Evolutionary conservation across 2,329 filamentous ascomycete species (phyloP), one percentile per base, ranked within the genome.

Genomic region (Myriosclerotinia scirpicola): DNA sequence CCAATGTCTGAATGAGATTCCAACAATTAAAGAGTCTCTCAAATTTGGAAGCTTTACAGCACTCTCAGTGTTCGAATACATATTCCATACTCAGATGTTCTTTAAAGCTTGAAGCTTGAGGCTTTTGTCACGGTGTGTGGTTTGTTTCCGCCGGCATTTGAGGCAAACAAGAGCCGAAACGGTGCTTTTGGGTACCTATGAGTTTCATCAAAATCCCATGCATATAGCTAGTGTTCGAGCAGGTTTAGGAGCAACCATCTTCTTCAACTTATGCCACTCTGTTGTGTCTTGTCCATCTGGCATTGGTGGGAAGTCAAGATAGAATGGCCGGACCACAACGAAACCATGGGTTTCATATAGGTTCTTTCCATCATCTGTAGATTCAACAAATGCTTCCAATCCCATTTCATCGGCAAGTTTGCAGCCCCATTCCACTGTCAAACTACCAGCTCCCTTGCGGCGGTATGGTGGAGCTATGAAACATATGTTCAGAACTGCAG

Each of bases 381-480:
- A 59, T 34, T 59, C 56, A 17, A 59, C 56, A 34, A 59, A 59
- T 26, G 42, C 42, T 34, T 59, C 56, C 11, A 59, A 20, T 48
- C 38, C 56, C 56, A 59, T 59, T 59, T 59, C 40, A 17, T 59
- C 56, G 20, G 56, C 56, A 15, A 46, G 20, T 20, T 59, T 44
- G n/a, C 42, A 46, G 11, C 56, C 56, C 56, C 56, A 59, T 15
- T 59, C 56, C 15, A 59, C 12, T 20, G 22, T 59, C 22, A 59
- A 48, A 30, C 40, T 59, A 48, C 56, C 56, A n/a, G n/a, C n/a
- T n/a, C n/a, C n/a, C n/a, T n/a, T n/a, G n/a, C n/a, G 40, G 8
- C 56, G 56, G 34, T 48, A 20, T 20, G 26, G 17, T 8, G 40
- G 56, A 34, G 9, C 38, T 12, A 59, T 20, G 38, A 59, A 59